Evolutionary conservation across 78 protist genomes (phyloP), one percentile per base, ranked within the genome.

Genomic region (Chrysochromulina tobinii): DNA sequence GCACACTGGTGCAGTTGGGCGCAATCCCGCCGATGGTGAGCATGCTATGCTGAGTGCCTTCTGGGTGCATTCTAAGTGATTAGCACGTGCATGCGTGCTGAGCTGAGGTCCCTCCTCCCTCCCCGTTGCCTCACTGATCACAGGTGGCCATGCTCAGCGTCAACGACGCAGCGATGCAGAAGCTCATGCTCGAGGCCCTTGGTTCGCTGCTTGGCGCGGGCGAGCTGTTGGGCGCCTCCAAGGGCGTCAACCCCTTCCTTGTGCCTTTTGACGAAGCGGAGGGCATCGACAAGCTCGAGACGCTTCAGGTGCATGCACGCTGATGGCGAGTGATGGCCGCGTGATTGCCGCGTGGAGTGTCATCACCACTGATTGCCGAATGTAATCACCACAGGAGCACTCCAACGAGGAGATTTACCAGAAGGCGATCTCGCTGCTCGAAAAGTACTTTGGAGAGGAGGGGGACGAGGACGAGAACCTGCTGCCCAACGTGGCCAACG

Each of bases 221-320:
- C 54, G 84, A 51, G 38, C 27, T 18, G 58, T 18, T 75, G 14
- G 38, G 38, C 3, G 38, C 25, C 48, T 25, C 18, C n/a, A 50
- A 73, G 83, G 55, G 38, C 21, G 25, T 2, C 20, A 75, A 75
- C n/a, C 2, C 1, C 27, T 50, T 75, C 53, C 27, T 51, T 0
- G 14, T 75, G 38, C 7, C 25, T 4, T 51, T 75, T 18, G 59
- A 75, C 84, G 58, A 48, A 58, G 58, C 23, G 48, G 84, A 14
- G 9, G 84, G 58, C 58, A 51, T 75, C 57, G 84, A 75, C 59
- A 75, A 75, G 84, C 84, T 75, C 21, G 84, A 75, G 84, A 27
- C 0, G 21, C 57, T 75, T 57, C 84, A 75, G 57, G 58, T 38
- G 38, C 38, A 38, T 38, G 38, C 38, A 38, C 38, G 38, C 38